These are phyloP conservation scores for Sorghum bicolor DNA, from an alignment of 176 grass and related monocot genomes.

Conservation along the genomic window DNA sequence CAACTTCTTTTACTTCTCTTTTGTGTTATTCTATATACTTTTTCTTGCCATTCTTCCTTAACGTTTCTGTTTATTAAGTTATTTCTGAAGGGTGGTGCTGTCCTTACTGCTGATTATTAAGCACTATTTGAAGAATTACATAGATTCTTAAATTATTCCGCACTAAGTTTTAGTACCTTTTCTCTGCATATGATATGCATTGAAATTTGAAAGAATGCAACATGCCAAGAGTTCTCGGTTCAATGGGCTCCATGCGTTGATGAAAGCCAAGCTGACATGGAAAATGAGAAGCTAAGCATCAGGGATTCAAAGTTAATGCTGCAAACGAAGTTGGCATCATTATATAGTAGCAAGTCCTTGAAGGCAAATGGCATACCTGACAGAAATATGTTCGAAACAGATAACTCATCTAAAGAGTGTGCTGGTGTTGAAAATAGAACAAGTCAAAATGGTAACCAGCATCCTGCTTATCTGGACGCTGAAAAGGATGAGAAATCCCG, in stretches of 20 bases:
- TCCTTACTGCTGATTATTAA: neutral
- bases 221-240: conserved; percentile 27
- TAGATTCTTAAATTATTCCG: neutral
- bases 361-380: conserved; percentile 45
- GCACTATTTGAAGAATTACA: neutral
- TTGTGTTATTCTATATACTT: neutral
- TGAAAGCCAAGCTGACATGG: conserved; percentile 32
- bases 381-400: conserved; percentile 59
- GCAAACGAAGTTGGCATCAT: conserved; percentile 70
- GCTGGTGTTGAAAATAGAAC: conserved; percentile 56
- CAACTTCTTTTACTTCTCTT: conserved; percentile 3
- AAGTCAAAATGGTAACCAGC: conserved; percentile 40
- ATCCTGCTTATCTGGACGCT: conserved; percentile 32
- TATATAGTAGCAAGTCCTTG: conserved; percentile 49
- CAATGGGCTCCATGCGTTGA: conserved; percentile 19
- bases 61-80: neutral
- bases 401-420: conserved; percentile 39
- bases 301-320: conserved; percentile 56
- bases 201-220: conserved; percentile 24
- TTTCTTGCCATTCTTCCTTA: conserved; percentile 17
- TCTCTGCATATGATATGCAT: conserved; percentile 29
- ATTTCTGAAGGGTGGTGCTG: conserved; percentile 2
- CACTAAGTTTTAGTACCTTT: conserved; percentile 34
- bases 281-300: conserved; percentile 55
- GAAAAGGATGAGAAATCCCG: conserved; percentile 54